Conservation (phyloP, 2,329 filamentous ascomycete genomes). For the Zarea fungicola region DNA sequence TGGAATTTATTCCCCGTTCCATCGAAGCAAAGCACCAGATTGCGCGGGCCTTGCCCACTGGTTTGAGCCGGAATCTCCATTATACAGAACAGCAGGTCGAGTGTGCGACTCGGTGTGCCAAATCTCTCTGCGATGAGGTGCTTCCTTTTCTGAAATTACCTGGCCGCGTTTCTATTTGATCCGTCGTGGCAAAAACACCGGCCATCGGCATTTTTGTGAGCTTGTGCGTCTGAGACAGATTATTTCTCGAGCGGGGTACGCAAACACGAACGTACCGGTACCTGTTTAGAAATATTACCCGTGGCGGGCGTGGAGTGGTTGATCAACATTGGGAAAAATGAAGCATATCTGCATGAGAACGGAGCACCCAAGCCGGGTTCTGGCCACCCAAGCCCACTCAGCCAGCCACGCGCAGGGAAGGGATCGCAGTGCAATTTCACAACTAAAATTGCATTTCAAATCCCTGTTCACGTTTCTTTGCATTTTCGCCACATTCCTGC, state of each 20-base stretch:
- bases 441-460: no score
- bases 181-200: no score
- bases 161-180: no score
- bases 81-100: no score
- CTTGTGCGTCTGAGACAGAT: neutral
- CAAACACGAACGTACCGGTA: neutral
- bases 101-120: no score
- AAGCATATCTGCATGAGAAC: neutral
- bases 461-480: no score
- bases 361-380: neutral
- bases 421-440: no score
- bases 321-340: neutral
- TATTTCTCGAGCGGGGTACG: conserved; percentile 2
- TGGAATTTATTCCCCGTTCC: conserved; percentile 61
- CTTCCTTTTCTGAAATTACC: no score
- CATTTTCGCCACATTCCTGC: no score
- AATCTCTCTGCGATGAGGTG: no score
- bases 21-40: conserved; percentile 58
- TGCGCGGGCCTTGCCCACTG: conserved; percentile 24
- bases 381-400: neutral
- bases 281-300: neutral
- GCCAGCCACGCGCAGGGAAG: no score
- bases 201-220: neutral
- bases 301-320: neutral
- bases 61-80: conserved; percentile 9